Evolutionary conservation across 2,329 filamentous ascomycete genomes (phyloP).

Genomic region (Trichoderma brevicompactum): DNA sequence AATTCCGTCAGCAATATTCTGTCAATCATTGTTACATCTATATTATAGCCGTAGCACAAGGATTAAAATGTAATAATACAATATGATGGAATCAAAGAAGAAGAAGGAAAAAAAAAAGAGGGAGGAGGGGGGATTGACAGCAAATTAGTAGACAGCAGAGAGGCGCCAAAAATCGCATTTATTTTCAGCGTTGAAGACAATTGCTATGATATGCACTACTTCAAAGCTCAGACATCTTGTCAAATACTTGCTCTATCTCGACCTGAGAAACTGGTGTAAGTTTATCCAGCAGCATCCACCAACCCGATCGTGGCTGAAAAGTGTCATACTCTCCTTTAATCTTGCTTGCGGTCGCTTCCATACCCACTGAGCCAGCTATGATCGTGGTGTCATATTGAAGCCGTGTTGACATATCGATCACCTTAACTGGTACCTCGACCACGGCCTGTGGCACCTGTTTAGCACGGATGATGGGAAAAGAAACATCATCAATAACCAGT

Average conservation of each 20-base stretch:
- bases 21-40: too few relatives aligned
- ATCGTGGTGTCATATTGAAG: constrained; percentile 6
- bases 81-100: too few relatives aligned
- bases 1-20: too few relatives aligned
- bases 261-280: background rate
- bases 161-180: too few relatives aligned
- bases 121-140: too few relatives aligned
- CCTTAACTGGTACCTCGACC: constrained; percentile 7
- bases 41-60: too few relatives aligned
- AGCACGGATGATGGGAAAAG: constrained; percentile 5
- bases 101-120: too few relatives aligned
- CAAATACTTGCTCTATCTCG: background rate
- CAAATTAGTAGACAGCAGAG: too few relatives aligned
- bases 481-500: constrained; percentile 4
- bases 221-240: background rate
- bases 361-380: constrained; percentile 3
- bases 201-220: too few relatives aligned
- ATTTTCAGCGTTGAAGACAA: too few relatives aligned
- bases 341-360: constrained; percentile 6
- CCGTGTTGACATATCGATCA: background rate
- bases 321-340: background rate
- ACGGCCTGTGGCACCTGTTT: background rate
- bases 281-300: constrained; percentile 17
- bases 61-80: too few relatives aligned
- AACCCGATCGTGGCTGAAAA: constrained; percentile 21